Evolutionary conservation across 176 grass and related monocot species (phyloP), one percentile per base, ranked within the genome.

Genomic region (Ananas comosus): DNA sequence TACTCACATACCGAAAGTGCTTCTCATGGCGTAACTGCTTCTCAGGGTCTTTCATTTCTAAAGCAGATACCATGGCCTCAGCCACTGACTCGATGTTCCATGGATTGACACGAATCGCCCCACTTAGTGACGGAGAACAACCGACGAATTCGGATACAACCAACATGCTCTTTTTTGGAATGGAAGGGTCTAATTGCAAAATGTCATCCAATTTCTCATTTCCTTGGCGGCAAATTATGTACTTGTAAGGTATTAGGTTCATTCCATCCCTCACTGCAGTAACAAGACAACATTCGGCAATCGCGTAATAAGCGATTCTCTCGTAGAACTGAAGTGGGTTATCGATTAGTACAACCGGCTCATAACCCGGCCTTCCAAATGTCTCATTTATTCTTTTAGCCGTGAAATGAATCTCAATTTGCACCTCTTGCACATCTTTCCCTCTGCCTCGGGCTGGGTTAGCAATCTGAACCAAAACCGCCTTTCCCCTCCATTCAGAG

Each of bases 181-280:
- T 49, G 4, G 63, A 70, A 14, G 64, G 57, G 33, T 66, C 65
- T 28, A 48, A 9, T 21, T 63, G 69, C 78, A 86, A 72, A 17
- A 80, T 67, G 53, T 69, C 11, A 49, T 85, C 67, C 50, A 85
- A 58, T 51, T 18, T 76, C 63, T 52, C 63, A 22, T 80, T 83
- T n/a, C 80, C 76, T 12, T 87, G 76, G 24, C 85, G 58, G 49
- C 76, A 83, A 61, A 87, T 79, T 25, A 75, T 83, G 65, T 87
- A 87, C 64, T 87, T 80, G 1, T 87, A 87, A 16, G 85, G 85
- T 22, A 87, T 87, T 49, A 87, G 53, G 72, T 87, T 87, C 85
- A 87, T 87, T 19, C 85, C 85, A 50, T 87, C 85, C 68, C 85
- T 59, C 57, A 87, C 85, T 49, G 80, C 85, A 19, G 85, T 87